Evolutionary conservation across 2,329 filamentous ascomycete species (phyloP).

Genomic region (Hypoxylon sp.): DNA sequence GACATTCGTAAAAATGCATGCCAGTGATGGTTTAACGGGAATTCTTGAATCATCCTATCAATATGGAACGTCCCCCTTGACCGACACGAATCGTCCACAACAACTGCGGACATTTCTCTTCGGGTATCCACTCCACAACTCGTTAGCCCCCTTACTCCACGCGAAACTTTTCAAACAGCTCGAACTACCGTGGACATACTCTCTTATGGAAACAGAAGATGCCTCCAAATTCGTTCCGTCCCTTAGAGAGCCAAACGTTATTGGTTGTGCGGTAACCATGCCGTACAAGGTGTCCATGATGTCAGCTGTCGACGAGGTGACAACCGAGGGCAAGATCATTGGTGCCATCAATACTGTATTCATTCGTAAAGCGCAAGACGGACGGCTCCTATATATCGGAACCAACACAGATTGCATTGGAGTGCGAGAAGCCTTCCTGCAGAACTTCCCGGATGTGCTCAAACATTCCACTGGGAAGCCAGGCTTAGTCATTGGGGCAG

Average conservation of each 20-base stretch:
- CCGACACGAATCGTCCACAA: slow-evolving; percentile 7
- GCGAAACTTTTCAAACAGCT: slow-evolving; percentile 20
- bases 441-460: slow-evolving; percentile 64
- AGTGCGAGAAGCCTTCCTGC: slow-evolving; percentile 77
- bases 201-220: slow-evolving; percentile 22
- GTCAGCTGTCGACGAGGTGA: slow-evolving; percentile 78
- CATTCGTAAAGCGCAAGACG: slow-evolving; percentile 63
- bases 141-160: slow-evolving; percentile 20
- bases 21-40: background rate
- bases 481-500: slow-evolving; percentile 81
- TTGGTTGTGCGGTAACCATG: slow-evolving; percentile 76
- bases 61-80: slow-evolving; percentile 23
- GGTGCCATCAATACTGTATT: slow-evolving; percentile 87
- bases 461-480: slow-evolving; percentile 69
- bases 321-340: slow-evolving; percentile 77
- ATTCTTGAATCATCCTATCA: slow-evolving; percentile 27
- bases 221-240: slow-evolving; percentile 14
- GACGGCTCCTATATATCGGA: slow-evolving; percentile 71
- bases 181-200: slow-evolving; percentile 20
- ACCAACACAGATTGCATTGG: slow-evolving; percentile 87
- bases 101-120: slow-evolving; percentile 23
- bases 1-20: slow-evolving; percentile 2
- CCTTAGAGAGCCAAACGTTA: slow-evolving; percentile 48
- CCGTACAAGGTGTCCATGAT: slow-evolving; percentile 85
- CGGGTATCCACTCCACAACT: slow-evolving; percentile 28